Percentiles rank a stretch among this genome's conserved stretches.
Evolutionary conservation across 805 yeast species (phyloP).

Genomic region (Candida easanensis): DNA sequence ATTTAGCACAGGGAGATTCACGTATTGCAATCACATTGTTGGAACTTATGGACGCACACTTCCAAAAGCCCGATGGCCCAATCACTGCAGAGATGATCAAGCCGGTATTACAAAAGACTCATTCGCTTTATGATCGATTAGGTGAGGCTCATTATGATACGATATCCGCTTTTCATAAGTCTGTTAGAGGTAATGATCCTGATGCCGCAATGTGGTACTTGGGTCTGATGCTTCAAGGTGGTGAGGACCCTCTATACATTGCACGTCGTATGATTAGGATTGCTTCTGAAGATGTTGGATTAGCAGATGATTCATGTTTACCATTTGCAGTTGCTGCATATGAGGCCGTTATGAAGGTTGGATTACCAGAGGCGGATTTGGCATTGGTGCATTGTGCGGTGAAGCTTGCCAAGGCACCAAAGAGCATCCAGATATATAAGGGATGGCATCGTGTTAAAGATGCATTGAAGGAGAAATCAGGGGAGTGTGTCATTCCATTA

Average conservation of each 20-base stretch:
- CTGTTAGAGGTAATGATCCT: constrained; percentile 84
- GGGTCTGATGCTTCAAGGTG: constrained; percentile 86
- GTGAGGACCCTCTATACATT: constrained; percentile 89
- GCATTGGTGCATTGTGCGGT: constrained; percentile 90
- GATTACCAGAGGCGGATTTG: constrained; percentile 92
- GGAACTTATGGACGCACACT: constrained; percentile 66
- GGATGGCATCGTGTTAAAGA: constrained; percentile 71
- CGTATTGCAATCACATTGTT: constrained; percentile 77
- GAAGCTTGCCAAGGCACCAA: constrained; percentile 81
- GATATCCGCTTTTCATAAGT: constrained; percentile 92
- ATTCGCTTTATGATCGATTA: constrained; percentile 70
- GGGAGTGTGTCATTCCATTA: constrained; percentile 59
- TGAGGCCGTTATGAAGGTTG: constrained; percentile 84
- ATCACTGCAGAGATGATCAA: constrained; percentile 32
- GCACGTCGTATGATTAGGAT: constrained; percentile 91
- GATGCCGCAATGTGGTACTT: constrained; percentile 89
- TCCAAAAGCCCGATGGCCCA: constrained; percentile 16
- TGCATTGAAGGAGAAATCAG: constrained; percentile 48
- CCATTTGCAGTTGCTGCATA: constrained; percentile 87
- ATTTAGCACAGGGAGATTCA: constrained; percentile 84
- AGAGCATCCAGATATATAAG: constrained; percentile 82
- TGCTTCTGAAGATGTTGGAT: constrained; percentile 93
- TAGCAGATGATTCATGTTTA: constrained; percentile 75
- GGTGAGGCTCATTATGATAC: constrained; percentile 96
- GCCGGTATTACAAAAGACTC: constrained; percentile 45